Base-by-base conservation (phyloP, 495 filamentous ascomycete species). In the Xylaria grammica region DNA sequence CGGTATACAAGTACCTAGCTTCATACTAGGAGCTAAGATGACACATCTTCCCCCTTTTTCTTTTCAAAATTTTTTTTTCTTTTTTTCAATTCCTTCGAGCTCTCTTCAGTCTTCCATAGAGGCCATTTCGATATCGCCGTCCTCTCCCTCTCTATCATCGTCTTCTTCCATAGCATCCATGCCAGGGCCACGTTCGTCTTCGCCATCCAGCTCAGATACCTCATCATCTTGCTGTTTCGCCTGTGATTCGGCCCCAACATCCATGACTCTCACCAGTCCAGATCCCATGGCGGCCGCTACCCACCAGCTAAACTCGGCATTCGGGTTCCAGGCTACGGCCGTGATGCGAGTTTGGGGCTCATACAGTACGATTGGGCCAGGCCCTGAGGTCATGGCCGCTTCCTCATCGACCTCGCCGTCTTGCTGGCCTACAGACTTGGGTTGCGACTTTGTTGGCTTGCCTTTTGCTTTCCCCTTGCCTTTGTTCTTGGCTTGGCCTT, bases 391-490 rank as follows among this genome's bases (percentile, higher is more conserved):
- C 29, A 65, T 62, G 24, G 74, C 74, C 4, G 71, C 72, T 8
- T 67, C 69, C 9, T 65, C 70, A 2, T 70, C 72, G 15, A 48
- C 71, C 0, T 67, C 68, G 0, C 50, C 65, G 2, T 64, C 69
- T 24, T 57, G 68, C 19, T 70, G 67, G 62, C 80, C 74, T 69
- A 86, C 84, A 69, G 85, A 80, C 30, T 58, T 58, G 19, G 62
- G 1, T n/a, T 55, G 62, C 8, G 52, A 29, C n/a, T 64, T 64
- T 8, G 44, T 22, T 24, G 38, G 10, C 66, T 82, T 80, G 68
- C 82, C 82, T 38, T 63, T 65, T 40, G 84, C 85, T 64, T 83
- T 87, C 54, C 80, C 81, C 55, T 82, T 88, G 42, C 85, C 86
- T 66, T 80, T 84, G 20, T 78, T 79, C 67, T 86, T 85, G 46